These are phyloP conservation scores for Eustoma russellianum DNA, from an alignment of 257 asterid species.

Conservation along the genomic window DNA sequence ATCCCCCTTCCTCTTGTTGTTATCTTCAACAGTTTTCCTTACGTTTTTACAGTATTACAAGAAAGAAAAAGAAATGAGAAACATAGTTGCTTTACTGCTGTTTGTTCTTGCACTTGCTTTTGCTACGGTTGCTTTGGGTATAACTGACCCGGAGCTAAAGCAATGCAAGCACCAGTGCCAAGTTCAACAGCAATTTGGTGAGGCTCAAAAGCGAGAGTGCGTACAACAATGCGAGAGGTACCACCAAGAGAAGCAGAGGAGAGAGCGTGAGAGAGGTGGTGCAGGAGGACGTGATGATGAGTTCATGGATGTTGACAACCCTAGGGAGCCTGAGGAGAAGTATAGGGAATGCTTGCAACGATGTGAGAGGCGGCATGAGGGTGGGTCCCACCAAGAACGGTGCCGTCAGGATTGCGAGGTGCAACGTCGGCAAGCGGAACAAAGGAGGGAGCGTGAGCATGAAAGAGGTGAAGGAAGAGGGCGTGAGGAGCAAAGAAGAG, in stretches of 20 bases:
- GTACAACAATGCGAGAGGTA: constrained; percentile 13
- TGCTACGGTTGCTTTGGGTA: constrained; percentile 8
- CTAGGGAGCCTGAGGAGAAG: too few relatives aligned
- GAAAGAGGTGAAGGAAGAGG: too few relatives aligned
- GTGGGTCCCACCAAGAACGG: too few relatives aligned
- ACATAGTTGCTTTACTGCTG: constrained; percentile 15
- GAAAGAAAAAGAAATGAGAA: background rate
- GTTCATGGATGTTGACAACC: too few relatives aligned
- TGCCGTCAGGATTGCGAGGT: too few relatives aligned
- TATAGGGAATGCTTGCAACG: too few relatives aligned
- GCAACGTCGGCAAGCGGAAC: too few relatives aligned
- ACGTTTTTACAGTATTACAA: background rate
- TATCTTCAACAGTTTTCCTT: background rate
- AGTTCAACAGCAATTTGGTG: background rate
- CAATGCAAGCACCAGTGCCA: constrained; percentile 30
- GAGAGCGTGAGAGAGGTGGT: background rate
- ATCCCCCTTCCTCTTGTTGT: background rate
- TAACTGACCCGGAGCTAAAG: constrained; percentile 24
- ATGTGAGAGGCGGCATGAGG: too few relatives aligned
- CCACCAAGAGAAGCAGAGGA: constrained; percentile 8
- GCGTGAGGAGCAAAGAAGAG: too few relatives aligned
- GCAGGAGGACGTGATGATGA: too few relatives aligned
- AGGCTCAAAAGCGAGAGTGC: constrained; percentile 15
- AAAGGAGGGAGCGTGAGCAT: too few relatives aligned
- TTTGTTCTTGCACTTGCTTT: constrained; percentile 16